Evolutionary conservation across 306 rosid genomes (phyloP), one percentile per base, ranked within the genome.

Genomic region (Spatholobus suberectus): DNA sequence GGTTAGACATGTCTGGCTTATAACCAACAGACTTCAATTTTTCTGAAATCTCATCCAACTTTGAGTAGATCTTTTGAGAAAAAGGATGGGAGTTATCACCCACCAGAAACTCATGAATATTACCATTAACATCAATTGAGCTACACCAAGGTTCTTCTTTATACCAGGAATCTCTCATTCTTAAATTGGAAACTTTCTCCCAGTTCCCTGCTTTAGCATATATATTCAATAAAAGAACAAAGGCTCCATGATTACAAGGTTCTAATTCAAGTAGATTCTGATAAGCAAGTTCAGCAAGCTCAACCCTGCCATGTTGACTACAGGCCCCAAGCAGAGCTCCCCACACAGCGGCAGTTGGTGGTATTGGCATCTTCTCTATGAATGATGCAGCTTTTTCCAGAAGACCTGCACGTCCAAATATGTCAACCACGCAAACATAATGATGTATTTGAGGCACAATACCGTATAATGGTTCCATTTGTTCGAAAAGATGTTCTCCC

Each of bases 81-180:
- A 69, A 27, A 51, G 88, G 93, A 78, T 90, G 92, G 32, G 90
- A 85, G 77, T 77, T 85, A 80, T 91, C 92, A 6, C 92, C 92
- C 12, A 84, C 91, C 10, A 85, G 77, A 82, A 91, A 91, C 74
- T 90, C 93, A 11, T 87, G 82, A 69, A 90, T 86, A 6, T 43
- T 47, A 14, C 91, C 89, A 29, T 85, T 70, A 67, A 82, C 90
- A 79, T 84, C 92, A 0, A 87, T 89, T 51, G 92, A 87, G 73
- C 96, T 90, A 77, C 91, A 90, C 49, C 89, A 90, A 1, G 91
- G 91, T 75, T 91, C 96, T 81, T 91, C 77, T 88, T 88, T 62
- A 90, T 52, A 24, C 86, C 87, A 34, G 86, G 86, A 74, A 59
- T 89, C 93, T 78, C 86, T 83, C 95, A 88, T 89, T 81, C 93